Percentiles rank a stretch among this genome's conserved stretches.
These are phyloP conservation scores for Sphaerulina musiva DNA, from an alignment of 2,329 filamentous ascomycete genomes.

Conservation along the genomic window DNA sequence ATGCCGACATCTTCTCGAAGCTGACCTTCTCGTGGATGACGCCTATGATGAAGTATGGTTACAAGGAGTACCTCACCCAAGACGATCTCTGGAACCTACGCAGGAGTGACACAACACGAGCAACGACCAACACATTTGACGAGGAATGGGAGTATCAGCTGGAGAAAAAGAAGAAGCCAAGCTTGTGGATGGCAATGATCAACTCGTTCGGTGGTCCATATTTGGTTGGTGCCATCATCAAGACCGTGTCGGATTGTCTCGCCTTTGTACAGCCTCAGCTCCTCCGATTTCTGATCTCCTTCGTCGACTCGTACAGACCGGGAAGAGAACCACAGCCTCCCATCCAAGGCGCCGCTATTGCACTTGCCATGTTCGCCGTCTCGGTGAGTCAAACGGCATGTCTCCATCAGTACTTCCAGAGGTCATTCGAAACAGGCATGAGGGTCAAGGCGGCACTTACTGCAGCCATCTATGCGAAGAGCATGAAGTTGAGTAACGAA, in stretches of 20 bases:
- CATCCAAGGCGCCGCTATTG: slow-evolving; percentile 78
- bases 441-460: slow-evolving; percentile 86
- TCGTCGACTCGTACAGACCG: slow-evolving; percentile 68
- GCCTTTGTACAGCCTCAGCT: slow-evolving; percentile 90
- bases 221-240: slow-evolving; percentile 73
- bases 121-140: slow-evolving; percentile 64
- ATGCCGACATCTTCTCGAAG: slow-evolving; percentile 86
- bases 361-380: slow-evolving; percentile 83
- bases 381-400: slow-evolving; percentile 81
- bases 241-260: slow-evolving; percentile 76
- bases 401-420: slow-evolving; percentile 96
- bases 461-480: slow-evolving; percentile 87
- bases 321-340: slow-evolving; percentile 63
- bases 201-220: slow-evolving; percentile 82
- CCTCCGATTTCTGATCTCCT: slow-evolving; percentile 73
- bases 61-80: slow-evolving; percentile 84
- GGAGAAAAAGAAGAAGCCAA: slow-evolving; percentile 61
- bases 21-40: slow-evolving; percentile 99
- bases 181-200: slow-evolving; percentile 79
- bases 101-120: slow-evolving; percentile 68
- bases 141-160: slow-evolving; percentile 71
- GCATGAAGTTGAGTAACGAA: slow-evolving; percentile 84
- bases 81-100: slow-evolving; percentile 93
- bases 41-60: slow-evolving; percentile 90
- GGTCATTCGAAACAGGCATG: slow-evolving; percentile 93